Evolutionary conservation across 106 monocot genomes (phyloP), one percentile per base, ranked within the genome.

Genomic region (Dendrobium huoshanense): DNA sequence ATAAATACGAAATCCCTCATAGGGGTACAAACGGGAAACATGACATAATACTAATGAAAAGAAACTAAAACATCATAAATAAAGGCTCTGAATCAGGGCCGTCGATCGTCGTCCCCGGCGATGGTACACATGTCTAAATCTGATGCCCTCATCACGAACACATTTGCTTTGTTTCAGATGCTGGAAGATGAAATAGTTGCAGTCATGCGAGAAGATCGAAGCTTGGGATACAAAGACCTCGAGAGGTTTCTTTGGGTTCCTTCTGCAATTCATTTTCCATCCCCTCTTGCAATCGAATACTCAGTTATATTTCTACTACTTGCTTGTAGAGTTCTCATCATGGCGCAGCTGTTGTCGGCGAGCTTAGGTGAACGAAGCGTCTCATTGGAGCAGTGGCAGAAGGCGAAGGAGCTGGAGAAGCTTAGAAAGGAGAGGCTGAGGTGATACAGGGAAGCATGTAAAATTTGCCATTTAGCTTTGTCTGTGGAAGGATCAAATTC

Each of bases 131-230:
- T n/a, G n/a, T n/a, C n/a, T n/a, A n/a, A n/a, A n/a, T n/a, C n/a
- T n/a, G n/a, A n/a, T n/a, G n/a, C n/a, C n/a, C n/a, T n/a, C n/a
- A n/a, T n/a, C n/a, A n/a, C 49, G 11, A 49, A 49, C 8, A 51
- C 11, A 2, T 72, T 72, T 72, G 15, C 17, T 19, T 70, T 74
- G 2, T 74, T 73, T 33, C 84, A 94, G 94, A 85, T 83, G 42
- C 42, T 99, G 5, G 90, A 99, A 83, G 87, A 95, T 87, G 99
- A 95, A 79, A 83, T 93, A 83, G 95, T 93, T 44, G 80, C 75
- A 31, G 88, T 91, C 17, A 95, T 91, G 87, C 79, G 87, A 67
- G 82, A 87, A 81, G 93, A 99, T 80, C 70, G 82, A 73, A 95
- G 77, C 73, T 79, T 99, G 37, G 85, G 88, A 77, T 75, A 75